Evolutionary conservation across 2,329 filamentous ascomycete species (phyloP).

Genomic region (Hymenoscyphus albidus): DNA sequence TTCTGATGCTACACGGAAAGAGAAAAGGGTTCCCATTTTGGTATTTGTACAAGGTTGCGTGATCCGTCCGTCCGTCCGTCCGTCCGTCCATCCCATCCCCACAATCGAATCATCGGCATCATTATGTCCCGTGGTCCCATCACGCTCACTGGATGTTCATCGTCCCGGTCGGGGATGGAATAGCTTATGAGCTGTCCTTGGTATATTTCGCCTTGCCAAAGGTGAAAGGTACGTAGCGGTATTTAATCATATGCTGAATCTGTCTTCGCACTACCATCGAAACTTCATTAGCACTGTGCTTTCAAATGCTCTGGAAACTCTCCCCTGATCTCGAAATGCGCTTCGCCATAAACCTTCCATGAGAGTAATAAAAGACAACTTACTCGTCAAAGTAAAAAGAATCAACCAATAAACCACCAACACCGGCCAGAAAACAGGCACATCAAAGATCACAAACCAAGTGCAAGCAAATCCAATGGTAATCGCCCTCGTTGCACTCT

Average conservation of each 20-base stretch:
- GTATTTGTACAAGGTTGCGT: constrained; percentile 2
- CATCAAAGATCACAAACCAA: constrained; percentile 92
- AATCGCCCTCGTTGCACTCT: constrained; percentile 86
- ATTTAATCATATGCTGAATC: constrained; percentile 99
- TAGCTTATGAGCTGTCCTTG: constrained; percentile 50
- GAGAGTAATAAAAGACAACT: constrained; percentile 39
- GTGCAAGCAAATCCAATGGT: constrained; percentile 79
- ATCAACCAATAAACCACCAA: constrained; percentile 99
- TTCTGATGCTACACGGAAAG: not conserved
- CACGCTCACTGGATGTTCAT: not conserved
- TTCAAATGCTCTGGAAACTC: not conserved
- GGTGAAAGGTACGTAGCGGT: constrained; percentile 93
- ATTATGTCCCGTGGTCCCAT: not conserved
- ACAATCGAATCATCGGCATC: constrained; percentile 1
- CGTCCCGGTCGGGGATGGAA: not conserved
- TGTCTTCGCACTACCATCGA: constrained; percentile 78
- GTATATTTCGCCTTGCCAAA: constrained; percentile 82
- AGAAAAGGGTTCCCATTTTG: not conserved
- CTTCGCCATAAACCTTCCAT: not conserved
- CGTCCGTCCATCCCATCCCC: not conserved
- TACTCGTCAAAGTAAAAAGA: constrained; percentile 91
- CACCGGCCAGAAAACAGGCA: constrained; percentile 98
- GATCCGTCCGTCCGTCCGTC: too few relatives aligned
- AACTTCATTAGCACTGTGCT: constrained; percentile 13
- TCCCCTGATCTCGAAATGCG: not conserved